Conservation (phyloP, 2,329 filamentous ascomycete genomes). For the Stagonosporopsis vannaccii region DNA sequence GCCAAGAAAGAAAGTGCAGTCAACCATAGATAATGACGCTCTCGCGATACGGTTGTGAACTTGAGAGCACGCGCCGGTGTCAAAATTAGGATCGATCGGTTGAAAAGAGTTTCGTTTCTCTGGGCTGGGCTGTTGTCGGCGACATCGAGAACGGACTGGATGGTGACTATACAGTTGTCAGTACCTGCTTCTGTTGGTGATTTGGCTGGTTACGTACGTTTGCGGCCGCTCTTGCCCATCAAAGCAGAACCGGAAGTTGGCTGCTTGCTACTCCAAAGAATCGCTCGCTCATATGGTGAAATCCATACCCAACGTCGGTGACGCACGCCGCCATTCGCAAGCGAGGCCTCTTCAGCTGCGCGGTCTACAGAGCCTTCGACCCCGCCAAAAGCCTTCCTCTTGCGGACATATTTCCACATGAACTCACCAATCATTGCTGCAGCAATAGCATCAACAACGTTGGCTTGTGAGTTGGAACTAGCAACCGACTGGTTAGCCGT, state of each 20-base stretch:
- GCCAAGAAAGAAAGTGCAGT: slow-evolving; percentile 94
- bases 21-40: slow-evolving; percentile 94
- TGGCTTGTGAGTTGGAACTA: slow-evolving; percentile 71
- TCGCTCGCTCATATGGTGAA: slow-evolving; percentile 91
- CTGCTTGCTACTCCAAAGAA: slow-evolving; percentile 99
- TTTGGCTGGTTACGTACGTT: slow-evolving; percentile 68
- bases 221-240: slow-evolving; percentile 92
- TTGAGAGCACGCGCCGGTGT: slow-evolving; percentile 94
- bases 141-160: slow-evolving; percentile 96
- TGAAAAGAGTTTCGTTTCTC: slow-evolving; percentile 76
- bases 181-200: not conserved
- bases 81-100: slow-evolving; percentile 92
- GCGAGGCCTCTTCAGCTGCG: slow-evolving; percentile 65
- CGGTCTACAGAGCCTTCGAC: slow-evolving; percentile 62
- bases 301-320: slow-evolving; percentile 99
- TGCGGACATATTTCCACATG: slow-evolving; percentile 91
- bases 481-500: slow-evolving; percentile 64
- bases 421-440: slow-evolving; percentile 98
- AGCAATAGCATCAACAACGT: slow-evolving; percentile 94
- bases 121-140: slow-evolving; percentile 90
- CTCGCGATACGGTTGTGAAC: slow-evolving; percentile 83
- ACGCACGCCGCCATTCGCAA: slow-evolving; percentile 72
- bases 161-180: slow-evolving; percentile 69
- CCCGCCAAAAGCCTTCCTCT: slow-evolving; percentile 89
- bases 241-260: slow-evolving; percentile 85